Conservation (phyloP, 2,329 filamentous ascomycete genomes). For the Nigrograna mackinnonii region DNA sequence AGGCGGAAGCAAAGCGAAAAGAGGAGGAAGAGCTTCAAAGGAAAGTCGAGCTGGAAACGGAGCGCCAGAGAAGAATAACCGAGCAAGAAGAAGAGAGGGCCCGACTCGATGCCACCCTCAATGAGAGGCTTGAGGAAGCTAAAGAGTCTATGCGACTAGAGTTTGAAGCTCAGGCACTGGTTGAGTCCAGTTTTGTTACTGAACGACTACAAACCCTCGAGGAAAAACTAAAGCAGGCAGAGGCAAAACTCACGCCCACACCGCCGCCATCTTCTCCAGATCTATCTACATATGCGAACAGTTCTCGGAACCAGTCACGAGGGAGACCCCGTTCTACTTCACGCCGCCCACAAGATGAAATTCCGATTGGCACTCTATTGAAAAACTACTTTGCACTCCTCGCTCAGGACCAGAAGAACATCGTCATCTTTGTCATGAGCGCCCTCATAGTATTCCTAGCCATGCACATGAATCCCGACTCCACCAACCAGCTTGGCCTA, state of each 20-base stretch:
- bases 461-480: slow-evolving; percentile 22
- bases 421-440: slow-evolving; percentile 52
- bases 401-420: slow-evolving; percentile 57
- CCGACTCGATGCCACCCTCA: slow-evolving; percentile 1
- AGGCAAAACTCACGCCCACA: not conserved
- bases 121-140: slow-evolving; percentile 32
- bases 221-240: slow-evolving; percentile 23
- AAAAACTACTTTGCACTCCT: slow-evolving; percentile 58
- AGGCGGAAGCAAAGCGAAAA: slow-evolving; percentile 10
- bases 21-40: slow-evolving; percentile 26
- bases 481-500: slow-evolving; percentile 8
- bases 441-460: slow-evolving; percentile 47
- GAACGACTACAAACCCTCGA: slow-evolving; percentile 34
- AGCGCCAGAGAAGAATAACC: not conserved
- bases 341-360: slow-evolving; percentile 35
- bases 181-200: slow-evolving; percentile 29
- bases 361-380: slow-evolving; percentile 56
- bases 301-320: slow-evolving; percentile 11
- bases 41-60: slow-evolving; percentile 21
- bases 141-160: slow-evolving; percentile 36
- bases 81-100: slow-evolving; percentile 1
- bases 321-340: slow-evolving; percentile 12
- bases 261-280: not conserved
- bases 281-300: slow-evolving; percentile 3
- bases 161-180: slow-evolving; percentile 29